Evolutionary conservation across 306 rosid species (phyloP).

Genomic region (Rubus idaeus): DNA sequence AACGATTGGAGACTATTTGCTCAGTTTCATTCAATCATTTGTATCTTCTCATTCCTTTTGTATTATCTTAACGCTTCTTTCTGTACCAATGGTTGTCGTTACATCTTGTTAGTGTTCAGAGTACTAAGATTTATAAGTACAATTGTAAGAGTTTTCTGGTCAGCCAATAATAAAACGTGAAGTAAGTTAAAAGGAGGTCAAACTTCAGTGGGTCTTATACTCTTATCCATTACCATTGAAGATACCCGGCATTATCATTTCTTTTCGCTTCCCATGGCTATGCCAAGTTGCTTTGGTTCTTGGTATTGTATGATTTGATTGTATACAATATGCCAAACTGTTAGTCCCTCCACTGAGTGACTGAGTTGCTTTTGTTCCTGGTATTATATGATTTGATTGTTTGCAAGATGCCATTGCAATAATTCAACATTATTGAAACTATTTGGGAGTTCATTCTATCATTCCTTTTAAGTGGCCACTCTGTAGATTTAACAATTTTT

Average conservation of each 20-base stretch:
- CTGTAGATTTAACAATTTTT: background rate
- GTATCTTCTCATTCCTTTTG: background rate
- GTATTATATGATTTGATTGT: background rate
- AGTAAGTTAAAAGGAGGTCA: background rate
- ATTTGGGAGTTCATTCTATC: background rate
- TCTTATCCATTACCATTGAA: background rate
- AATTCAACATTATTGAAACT: background rate
- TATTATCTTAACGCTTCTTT: background rate
- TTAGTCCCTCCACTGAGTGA: too few relatives aligned
- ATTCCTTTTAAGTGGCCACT: background rate
- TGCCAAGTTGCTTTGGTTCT: background rate
- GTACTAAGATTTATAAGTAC: background rate
- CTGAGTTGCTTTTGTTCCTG: too few relatives aligned
- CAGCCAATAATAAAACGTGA: background rate
- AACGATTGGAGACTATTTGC: too few relatives aligned
- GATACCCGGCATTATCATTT: background rate
- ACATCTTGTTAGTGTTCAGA: background rate
- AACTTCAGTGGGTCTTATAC: background rate
- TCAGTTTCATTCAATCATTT: background rate
- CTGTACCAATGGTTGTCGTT: background rate
- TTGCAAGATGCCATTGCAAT: too few relatives aligned
- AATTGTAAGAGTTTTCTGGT: background rate
- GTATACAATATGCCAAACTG: background rate
- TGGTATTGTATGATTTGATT: background rate
- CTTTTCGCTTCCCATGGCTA: background rate